Evolutionary conservation across 805 yeast genomes (phyloP), one percentile per base, ranked within the genome.

Genomic region (Ogataea polymorpha): DNA sequence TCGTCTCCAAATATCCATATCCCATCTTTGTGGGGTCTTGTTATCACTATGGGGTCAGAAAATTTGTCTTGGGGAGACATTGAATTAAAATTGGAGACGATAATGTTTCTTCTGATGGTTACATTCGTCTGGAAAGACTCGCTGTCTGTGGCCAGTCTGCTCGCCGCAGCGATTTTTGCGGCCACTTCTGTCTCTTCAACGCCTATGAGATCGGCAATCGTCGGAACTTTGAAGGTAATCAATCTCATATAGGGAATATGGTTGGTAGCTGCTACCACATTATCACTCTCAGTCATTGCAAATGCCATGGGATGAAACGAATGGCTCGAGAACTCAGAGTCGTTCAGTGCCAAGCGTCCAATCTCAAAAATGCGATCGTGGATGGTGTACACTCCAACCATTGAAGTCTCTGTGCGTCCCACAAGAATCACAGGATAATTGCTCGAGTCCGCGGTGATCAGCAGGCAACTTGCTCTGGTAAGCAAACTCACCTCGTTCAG

Each of bases 161-260:
- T 4, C 32, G 37, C 23, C 35, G 41, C 28, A 20, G 29, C 13
- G 10, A 53, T 24, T 15, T 40, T 41, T 4, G 45, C 16, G 28
- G 41, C 23, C 6, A 31, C 23, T 10, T 14, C 21, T 5, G 21
- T 25, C 11, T 37, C 34, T 9, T 38, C 32, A 4, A 25, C 36
- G 14, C 34, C 23, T 11, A 55, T 18, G 10, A 59, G 41, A 17
- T 58, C 61, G 0, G 31, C 23, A 10, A 61, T 16, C 2, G 47
- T 18, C 1, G 79, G 76, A n/a, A 80, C 46, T 23, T 66, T 57
- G 0, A 80, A 69, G 0, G 85, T 58, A 1, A 87, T 71, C 10
- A 85, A 49, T 49, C 95, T 61, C 86, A 85, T 77, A 53, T 70
- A 83, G 4, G 96, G 96, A 11, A 75, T 72, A 53, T 86, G 91